Base-by-base conservation (phyloP, 2,329 filamentous ascomycete species). In the Pseudogymnoascus sp. region DNA sequence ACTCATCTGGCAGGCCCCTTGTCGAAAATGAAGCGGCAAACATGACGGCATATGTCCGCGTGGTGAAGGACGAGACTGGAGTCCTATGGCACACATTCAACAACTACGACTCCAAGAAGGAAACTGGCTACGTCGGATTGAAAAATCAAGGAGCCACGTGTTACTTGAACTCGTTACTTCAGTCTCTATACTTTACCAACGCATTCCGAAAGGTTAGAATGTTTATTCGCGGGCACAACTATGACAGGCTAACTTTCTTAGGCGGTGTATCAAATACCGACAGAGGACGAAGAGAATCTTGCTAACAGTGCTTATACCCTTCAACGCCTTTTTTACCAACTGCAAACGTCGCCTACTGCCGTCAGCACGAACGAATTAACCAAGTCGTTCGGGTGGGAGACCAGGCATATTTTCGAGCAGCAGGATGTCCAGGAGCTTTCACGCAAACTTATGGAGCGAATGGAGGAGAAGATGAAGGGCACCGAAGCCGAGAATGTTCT, bases 21-120 rank as follows among this genome's bases (percentile, higher is more conserved):
- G 84, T 92, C 16, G 90, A 96, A 72, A 85, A 90, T 70, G 89
- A 93, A 64, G 77, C 80, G 6, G 89, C 87, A 71, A 91, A 90
- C 72, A 87, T 96, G 71, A 95, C 90, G 0, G 91, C 90, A 63
- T 96, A 91, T 70, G 83, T 96, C 56, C 84, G 91, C 61, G 81
- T 95, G 60, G 86, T 95, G 59, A 90, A 95, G 71, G 91, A 96
- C 71, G 91, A 93, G 67, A 96, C 91, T 0, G 91, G 91, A 62
- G 91, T 95, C 4, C 74, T 96, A 64, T 96, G 91, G 91, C 91
- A 96, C 77, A 95, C 91, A 76, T 93, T 96, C 75, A 82, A 86
- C 73, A 93, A 93, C 77, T 99, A 99, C 75, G 93, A 99, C 74
- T 97, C 95, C n/a, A 99, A 97, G 79, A 96, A 95, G 74, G 93